Conservation (phyloP, 306 rosid genomes). For the Prinsepia uniflora region DNA sequence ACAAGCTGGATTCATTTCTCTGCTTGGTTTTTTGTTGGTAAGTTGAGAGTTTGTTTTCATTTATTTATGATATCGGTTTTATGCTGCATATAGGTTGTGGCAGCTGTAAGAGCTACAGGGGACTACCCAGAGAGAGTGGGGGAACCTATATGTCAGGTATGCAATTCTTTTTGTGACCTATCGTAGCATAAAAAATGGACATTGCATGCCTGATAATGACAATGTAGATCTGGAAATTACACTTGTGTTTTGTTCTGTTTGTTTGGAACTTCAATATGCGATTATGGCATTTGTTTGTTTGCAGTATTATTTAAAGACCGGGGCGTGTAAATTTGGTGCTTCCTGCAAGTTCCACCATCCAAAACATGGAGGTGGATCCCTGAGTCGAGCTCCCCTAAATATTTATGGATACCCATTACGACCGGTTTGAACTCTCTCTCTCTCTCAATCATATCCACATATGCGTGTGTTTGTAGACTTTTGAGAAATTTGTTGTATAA, state of each 20-base stretch:
- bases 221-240: constrained; percentile 16
- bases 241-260: background rate
- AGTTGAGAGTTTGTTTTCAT: background rate
- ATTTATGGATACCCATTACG: constrained; percentile 74
- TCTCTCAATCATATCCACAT: background rate
- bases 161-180: background rate
- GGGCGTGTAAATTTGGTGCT: constrained; percentile 88
- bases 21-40: constrained; percentile 2
- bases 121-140: constrained; percentile 88
- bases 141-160: constrained; percentile 85
- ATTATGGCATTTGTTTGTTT: constrained; percentile 16
- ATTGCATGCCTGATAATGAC: background rate
- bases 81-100: constrained; percentile 55
- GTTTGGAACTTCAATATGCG: constrained; percentile 6
- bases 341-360: constrained; percentile 95
- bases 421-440: constrained; percentile 44
- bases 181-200: background rate
- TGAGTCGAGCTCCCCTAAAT: constrained; percentile 78
- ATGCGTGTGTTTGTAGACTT: background rate
- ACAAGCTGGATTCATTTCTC: background rate
- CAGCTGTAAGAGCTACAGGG: constrained; percentile 87
- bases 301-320: constrained; percentile 87
- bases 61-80: constrained; percentile 23
- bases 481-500: background rate
- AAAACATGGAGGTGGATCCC: constrained; percentile 69